These are phyloP conservation scores for Fusarium tricinctum DNA, from an alignment of 2,329 filamentous ascomycete species.

Conservation along the genomic window DNA sequence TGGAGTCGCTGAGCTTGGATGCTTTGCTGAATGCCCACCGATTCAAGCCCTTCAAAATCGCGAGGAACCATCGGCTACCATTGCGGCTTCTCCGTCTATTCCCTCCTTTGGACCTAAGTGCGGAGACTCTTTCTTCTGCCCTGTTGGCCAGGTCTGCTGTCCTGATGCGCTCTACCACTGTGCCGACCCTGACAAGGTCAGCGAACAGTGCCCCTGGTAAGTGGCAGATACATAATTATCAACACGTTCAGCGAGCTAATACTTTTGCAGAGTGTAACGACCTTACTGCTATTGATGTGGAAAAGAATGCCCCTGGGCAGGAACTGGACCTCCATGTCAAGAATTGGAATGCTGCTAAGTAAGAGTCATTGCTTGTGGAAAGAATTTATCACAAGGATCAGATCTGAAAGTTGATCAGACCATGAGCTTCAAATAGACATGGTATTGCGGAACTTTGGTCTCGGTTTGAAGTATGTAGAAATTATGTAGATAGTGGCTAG, in stretches of 20 bases:
- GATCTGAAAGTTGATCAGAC: no score
- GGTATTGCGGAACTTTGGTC: no score
- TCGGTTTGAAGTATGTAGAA: no score
- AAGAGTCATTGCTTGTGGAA: no score
- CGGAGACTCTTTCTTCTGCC: slow-evolving; percentile 10
- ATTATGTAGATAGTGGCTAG: no score
- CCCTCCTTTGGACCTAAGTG: slow-evolving; percentile 3
- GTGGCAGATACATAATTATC: no score
- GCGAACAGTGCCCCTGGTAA: neutral
- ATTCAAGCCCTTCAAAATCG: neutral
- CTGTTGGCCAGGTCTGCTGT: slow-evolving; percentile 4
- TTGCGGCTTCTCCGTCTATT: neutral
- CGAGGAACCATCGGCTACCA: neutral
- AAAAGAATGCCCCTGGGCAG: no score
- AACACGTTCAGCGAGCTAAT: neutral
- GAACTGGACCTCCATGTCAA: no score
- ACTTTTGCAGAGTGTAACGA: neutral
- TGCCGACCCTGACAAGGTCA: slow-evolving; percentile 1
- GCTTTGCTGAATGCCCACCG: neutral
- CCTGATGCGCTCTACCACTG: slow-evolving; percentile 1
- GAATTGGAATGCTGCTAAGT: no score
- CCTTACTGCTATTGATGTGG: no score
- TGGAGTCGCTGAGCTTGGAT: neutral
- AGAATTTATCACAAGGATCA: no score
- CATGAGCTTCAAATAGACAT: no score